Base-by-base conservation (phyloP, 768 basidiomycete species). In the Boletus subparvulus region DNA sequence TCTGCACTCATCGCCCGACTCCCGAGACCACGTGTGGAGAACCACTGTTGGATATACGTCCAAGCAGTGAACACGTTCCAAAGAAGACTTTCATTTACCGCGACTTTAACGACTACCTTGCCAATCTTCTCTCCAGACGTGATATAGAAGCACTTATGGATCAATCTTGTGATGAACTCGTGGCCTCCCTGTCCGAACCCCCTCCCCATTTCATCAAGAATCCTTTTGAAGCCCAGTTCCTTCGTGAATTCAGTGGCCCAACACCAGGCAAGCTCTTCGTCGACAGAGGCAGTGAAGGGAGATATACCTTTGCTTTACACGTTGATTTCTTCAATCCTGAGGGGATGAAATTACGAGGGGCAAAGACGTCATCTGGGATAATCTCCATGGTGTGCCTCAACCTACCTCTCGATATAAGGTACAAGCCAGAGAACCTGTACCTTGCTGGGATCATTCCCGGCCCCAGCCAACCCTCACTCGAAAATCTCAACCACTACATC, bases 351-450 rank as follows among this genome's bases (percentile, higher is more conserved):
- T 11, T 50, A 3, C 54, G 61, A 1, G 71, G 73, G 3, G 71
- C 71, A 26, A 59, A 54, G 9, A 51, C 60, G 0, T 76, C 72
- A 0, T 55, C 47, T 1, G 50, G 61, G 3, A 59, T 63, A 2
- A 61, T 65, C 3, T 65, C 58, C 0, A 56, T 55, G 43, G 55
- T 55, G 0, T 65, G 59, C 12, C 40, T 63, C 6, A 78, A 78
- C 47, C 65, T 80, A 0, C 77, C 76, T 1, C 65, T 62, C 0
- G 57, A 72, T 17, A 51, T 72, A 1, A 63, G 69, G 3, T 77
- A 75, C 54, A 67, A 70, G 7, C 61, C 62, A 0, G 71, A 78
- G 28, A 77, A 81, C 56, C 64, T 80, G 59, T 79, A 70, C 52
- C 61, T 77, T 0, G 71, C 66, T 0, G 75, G 69, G 0, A 62